Base-by-base conservation (phyloP, 2,329 filamentous ascomycete species). In the Pyrenophora seminiperda region DNA sequence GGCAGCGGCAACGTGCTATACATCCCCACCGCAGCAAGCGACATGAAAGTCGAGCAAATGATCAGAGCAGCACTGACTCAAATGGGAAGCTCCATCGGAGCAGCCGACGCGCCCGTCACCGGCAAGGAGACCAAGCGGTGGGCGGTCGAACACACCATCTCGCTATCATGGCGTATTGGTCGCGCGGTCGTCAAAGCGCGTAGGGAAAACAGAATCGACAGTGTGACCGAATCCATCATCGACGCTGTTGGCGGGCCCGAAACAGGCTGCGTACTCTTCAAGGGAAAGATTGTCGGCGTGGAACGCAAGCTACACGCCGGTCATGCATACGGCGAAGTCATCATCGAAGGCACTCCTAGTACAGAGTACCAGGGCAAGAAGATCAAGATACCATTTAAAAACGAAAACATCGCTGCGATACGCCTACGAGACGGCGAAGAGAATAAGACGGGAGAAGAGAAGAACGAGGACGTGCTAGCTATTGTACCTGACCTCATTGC, bases 371-470 rank as follows among this genome's bases (percentile, higher is more conserved):
- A 59, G 5, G 83, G 83, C 0, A 73, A 67, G 22, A 73, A 67
- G 22, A 71, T 88, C 64, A 85, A 82, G 63, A 85, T 89, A 40
- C 85, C 86, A 0, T 89, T 89, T 75, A 88, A 88, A 73, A 89
- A 89, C 67, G 86, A 90, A 64, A 89, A 89, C 61, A 86, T 89
- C 36, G 81, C 81, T n/a, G 85, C 82, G 51, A 70, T 59, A 51
- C 70, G 47, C 43, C 61, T 58, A 62, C 72, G 58, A 10, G 62
- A 68, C 5, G 56, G 47, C 3, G 41, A 52, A 13, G 61, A 62
- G 2, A 63, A 54, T 41, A 55, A 60, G 34, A 61, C 63, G 7
- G 66, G 66, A 1, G 62, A 71, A 40, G 68, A 72, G 40, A 65
- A 64, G 32, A 72, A 68, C 31, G 73, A 74, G 41, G 71, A 70